phyloP scores from a whole-genome alignment of 192 early-diverging fungal genomes.

The Umbelopsis vinacea region DNA sequence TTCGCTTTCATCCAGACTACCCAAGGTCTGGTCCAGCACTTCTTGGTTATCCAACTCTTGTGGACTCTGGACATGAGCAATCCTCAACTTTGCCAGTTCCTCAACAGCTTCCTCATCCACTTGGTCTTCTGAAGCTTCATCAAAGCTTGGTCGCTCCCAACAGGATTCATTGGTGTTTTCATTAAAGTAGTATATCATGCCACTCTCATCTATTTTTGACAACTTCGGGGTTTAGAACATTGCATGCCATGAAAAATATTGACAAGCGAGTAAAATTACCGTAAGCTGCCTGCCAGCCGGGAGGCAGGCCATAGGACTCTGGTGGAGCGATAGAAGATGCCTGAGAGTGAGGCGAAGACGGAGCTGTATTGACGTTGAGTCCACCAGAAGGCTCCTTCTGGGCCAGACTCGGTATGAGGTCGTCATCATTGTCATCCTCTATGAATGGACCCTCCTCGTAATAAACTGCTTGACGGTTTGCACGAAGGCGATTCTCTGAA shows the following conservation, averaged over 20 bases:
- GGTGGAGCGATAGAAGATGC: not conserved
- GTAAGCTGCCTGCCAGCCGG: slow-evolving; percentile 49
- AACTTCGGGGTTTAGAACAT: not conserved
- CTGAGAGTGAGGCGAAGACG: not conserved
- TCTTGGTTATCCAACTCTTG: slow-evolving; percentile 16
- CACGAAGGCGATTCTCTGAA: not conserved
- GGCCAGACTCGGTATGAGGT: not conserved
- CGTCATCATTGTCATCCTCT: not conserved
- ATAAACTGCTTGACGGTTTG: slow-evolving; percentile 11
- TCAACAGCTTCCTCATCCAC: slow-evolving; percentile 27
- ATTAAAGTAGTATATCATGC: slow-evolving; percentile 58
- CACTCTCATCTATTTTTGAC: slow-evolving; percentile 46
- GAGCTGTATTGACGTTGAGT: not conserved
- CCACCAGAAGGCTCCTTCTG: not conserved
- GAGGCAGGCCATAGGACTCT: slow-evolving; percentile 36
- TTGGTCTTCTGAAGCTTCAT: not conserved
- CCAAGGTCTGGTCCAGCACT: not conserved
- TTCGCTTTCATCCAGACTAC: slow-evolving; percentile 15
- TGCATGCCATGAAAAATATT: not conserved
- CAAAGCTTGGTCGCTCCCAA: slow-evolving; percentile 48
- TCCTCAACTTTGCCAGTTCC: slow-evolving; percentile 32
- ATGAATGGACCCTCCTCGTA: slow-evolving; percentile 1
- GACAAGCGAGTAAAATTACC: slow-evolving; percentile 32
- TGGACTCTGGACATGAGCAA: not conserved
- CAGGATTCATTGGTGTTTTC: slow-evolving; percentile 49